Percentiles rank a stretch among this genome's conserved stretches.
Conservation (phyloP, 2,329 filamentous ascomycete genomes). For the Fusarium buharicum region DNA sequence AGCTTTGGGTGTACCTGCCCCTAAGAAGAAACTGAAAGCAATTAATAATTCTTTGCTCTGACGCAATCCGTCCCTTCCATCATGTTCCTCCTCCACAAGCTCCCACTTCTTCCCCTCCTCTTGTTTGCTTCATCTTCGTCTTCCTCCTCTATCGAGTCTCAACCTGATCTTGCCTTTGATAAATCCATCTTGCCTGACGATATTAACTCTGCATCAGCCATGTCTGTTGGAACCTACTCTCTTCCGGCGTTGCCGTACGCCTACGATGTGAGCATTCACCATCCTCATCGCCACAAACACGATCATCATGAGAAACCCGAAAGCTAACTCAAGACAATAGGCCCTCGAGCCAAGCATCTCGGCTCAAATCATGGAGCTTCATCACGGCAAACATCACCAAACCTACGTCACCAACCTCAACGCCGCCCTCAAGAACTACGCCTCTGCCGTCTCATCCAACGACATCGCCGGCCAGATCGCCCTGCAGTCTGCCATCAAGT, state of each 20-base stretch:
- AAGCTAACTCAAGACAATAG: constrained; percentile 51
- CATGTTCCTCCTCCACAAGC: constrained; percentile 25
- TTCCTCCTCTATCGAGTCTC: constrained; percentile 2
- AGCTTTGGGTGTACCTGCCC: no score
- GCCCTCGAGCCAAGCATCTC: constrained; percentile 80
- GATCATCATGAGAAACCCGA: neutral
- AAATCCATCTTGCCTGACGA: neutral
- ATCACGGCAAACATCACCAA: constrained; percentile 83
- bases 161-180: constrained; percentile 9
- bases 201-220: constrained; percentile 32
- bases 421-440: constrained; percentile 69
- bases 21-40: neutral
- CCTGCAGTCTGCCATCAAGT: constrained; percentile 78
- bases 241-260: constrained; percentile 75
- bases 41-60: constrained; percentile 26
- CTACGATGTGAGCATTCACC: constrained; percentile 68
- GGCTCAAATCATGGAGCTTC: constrained; percentile 81
- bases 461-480: constrained; percentile 73
- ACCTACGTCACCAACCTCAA: constrained; percentile 83
- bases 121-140: constrained; percentile 16
- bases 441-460: constrained; percentile 63
- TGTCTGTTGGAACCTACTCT: constrained; percentile 61
- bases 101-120: constrained; percentile 35
- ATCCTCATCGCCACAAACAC: neutral
- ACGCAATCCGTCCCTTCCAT: constrained; percentile 27